Base-by-base conservation (phyloP, 306 rosid species). In the Ziziphus jujuba region DNA sequence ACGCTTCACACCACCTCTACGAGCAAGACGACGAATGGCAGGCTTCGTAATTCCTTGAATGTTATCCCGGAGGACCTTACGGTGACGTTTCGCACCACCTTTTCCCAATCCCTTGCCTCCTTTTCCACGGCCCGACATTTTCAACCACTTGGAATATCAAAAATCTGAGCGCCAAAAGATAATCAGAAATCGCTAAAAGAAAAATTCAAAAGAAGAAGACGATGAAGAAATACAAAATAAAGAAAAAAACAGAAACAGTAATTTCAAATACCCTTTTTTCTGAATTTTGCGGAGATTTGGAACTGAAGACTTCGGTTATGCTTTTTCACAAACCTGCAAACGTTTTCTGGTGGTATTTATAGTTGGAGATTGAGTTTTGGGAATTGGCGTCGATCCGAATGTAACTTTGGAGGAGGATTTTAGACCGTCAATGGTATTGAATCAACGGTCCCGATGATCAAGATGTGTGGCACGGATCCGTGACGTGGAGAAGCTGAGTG, bases 51-150 rank as follows among this genome's bases (percentile, higher is more conserved):
- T 86, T 28, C 91, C 91, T 65, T 86, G 91, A 54, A 86, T 84
- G 81, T 87, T 87, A 38, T 87, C 92, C 0, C 87, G 69, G 7
- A 87, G 69, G 6, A 87, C 89, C 81, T 87, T 87, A 59, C 92
- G 80, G 55, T 85, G 95, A 0, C 95, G 85, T 63, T 88, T 85
- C 0, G 95, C 95, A 65, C 95, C 91, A 56, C 95, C 95, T 65
- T 88, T 87, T 3, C 95, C 95, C 69, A 87, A 63, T 0, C 90
- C 95, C 67, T 88, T 88, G 4, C 91, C 95, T 21, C 91, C 89
- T 69, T 88, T 88, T 63, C 95, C 95, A 17, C 91, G 85, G 0
- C 91, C 91, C 5, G 95, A 83, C 95, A 88, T 87, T 13, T 66
- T 43, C 23, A 15, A 1, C 20, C 20, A 44, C 11, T 17, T 14